Percentiles rank a stretch among this genome's conserved stretches.
Conservation (phyloP, 2,329 filamentous ascomycete genomes). For the Penicillium sp. region DNA sequence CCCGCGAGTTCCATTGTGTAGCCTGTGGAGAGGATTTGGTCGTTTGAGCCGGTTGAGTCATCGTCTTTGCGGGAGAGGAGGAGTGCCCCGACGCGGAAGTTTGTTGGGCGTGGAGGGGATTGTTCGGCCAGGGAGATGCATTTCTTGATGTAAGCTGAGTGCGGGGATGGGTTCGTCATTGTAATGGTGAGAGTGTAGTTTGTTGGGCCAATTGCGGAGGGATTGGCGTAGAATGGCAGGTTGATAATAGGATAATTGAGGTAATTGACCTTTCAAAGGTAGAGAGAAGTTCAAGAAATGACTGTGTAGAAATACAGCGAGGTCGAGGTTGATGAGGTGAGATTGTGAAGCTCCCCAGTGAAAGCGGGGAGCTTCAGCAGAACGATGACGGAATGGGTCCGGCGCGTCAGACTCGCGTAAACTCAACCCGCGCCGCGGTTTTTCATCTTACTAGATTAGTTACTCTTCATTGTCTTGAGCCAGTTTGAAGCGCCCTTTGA, state of each 20-base stretch:
- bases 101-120: conserved; percentile 85
- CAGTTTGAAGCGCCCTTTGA: not conserved
- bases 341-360: conserved; percentile 14
- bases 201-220: not conserved
- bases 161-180: conserved; percentile 37
- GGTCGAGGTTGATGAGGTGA: not conserved
- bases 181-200: conserved; percentile 22
- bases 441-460: not conserved
- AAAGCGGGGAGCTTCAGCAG: conserved; percentile 33
- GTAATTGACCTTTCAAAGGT: not conserved
- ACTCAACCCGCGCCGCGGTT: conserved; percentile 10
- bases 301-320: not conserved
- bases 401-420: conserved; percentile 37
- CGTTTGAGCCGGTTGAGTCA: conserved; percentile 35
- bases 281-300: not conserved
- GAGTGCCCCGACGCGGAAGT: conserved; percentile 95
- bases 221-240: not conserved
- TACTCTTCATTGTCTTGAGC: not conserved
- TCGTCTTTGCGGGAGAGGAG: conserved; percentile 60
- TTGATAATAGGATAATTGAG: not conserved
- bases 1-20: conserved; percentile 90
- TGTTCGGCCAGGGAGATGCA: conserved; percentile 77
- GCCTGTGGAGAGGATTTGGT: conserved; percentile 74
- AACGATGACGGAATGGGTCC: conserved; percentile 35
- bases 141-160: conserved; percentile 65